Percentiles rank a stretch among this genome's conserved stretches.
phyloP scores from a whole-genome alignment of 805 yeast genomes.

The Candida corydali region DNA sequence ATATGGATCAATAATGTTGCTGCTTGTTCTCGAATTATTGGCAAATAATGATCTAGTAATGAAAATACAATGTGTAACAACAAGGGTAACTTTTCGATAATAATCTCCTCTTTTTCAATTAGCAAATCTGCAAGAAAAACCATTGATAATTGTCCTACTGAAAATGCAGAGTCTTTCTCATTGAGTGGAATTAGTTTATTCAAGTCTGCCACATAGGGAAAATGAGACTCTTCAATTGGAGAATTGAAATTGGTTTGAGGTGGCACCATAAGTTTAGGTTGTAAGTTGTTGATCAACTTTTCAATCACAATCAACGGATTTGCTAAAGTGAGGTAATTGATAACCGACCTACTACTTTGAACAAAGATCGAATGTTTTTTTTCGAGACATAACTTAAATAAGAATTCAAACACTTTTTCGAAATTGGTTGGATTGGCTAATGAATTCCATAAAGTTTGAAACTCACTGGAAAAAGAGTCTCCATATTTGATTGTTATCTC shows the following conservation, averaged over 20 bases:
- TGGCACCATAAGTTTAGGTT: constrained; percentile 90
- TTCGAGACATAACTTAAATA: constrained; percentile 63
- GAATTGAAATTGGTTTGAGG: constrained; percentile 31
- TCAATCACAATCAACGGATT: constrained; percentile 51
- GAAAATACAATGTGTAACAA: constrained; percentile 77
- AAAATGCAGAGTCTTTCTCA: constrained; percentile 71
- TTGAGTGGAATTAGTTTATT: constrained; percentile 49
- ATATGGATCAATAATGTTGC: constrained; percentile 68
- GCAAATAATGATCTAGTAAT: constrained; percentile 81
- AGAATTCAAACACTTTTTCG: constrained; percentile 65
- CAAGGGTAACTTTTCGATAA: constrained; percentile 60
- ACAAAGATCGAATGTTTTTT: constrained; percentile 72
- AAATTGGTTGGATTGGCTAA: constrained; percentile 76
- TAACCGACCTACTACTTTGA: constrained; percentile 73
- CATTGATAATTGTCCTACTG: constrained; percentile 82
- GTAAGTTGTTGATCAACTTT: constrained; percentile 61
- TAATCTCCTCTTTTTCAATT: constrained; percentile 59
- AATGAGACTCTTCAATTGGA: constrained; percentile 13
- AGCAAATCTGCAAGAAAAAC: constrained; percentile 81
- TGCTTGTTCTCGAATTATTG: constrained; percentile 81
- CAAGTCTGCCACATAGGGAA: constrained; percentile 77
- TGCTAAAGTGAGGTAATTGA: constrained; percentile 65
- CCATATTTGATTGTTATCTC: constrained; percentile 81
- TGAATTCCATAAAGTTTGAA: constrained; percentile 94
- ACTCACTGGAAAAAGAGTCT: constrained; percentile 73